Evolutionary conservation across 306 rosid species (phyloP), one percentile per base, ranked within the genome.

Genomic region (Ziziphus jujuba): DNA sequence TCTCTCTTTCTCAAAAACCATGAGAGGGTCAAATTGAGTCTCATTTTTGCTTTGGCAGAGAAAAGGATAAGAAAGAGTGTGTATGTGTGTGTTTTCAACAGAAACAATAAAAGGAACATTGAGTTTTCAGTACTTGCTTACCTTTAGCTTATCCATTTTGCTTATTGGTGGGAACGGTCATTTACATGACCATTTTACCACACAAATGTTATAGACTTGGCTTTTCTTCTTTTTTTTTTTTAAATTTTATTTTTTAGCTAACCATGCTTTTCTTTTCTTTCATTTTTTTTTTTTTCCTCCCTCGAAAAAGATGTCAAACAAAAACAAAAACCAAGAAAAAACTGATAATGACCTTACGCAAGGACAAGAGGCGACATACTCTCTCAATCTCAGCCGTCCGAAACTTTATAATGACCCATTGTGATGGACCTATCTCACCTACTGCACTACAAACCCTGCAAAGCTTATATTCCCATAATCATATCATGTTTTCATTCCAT

Each of bases 361-460:
- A 72, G 66, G 56, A 72, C 38, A 65, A 78, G 15, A 45, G 60
- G 36, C 66, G 56, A 43, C 62, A 52, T 23, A 15, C 22, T 21
- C 63, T 52, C 47, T 81, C 70, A 67, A 84, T 77, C 75, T 47
- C 62, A 75, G 48, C 75, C 91, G 77, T 79, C 24, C 61, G 76
- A 69, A 60, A 5, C 56, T 33, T 60, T 62, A 61, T 76, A 77
- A 65, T 72, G 63, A 65, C 72, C 75, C 36, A n/a, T 66, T 59
- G 52, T 71, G 90, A 82, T 72, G 72, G 87, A 72, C 62, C 75
- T 79, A 22, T 76, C 85, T 74, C 56, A 75, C 82, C 84, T 66
- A 79, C 80, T 71, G 38, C 62, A 31, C 21, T 53, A 4, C 20
- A 50, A n/a, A 50, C 33, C 33, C 4, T 28, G 33, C 33, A 28